phyloP scores from a whole-genome alignment of 2,329 filamentous ascomycete species.

The Fusarium burgessii region DNA sequence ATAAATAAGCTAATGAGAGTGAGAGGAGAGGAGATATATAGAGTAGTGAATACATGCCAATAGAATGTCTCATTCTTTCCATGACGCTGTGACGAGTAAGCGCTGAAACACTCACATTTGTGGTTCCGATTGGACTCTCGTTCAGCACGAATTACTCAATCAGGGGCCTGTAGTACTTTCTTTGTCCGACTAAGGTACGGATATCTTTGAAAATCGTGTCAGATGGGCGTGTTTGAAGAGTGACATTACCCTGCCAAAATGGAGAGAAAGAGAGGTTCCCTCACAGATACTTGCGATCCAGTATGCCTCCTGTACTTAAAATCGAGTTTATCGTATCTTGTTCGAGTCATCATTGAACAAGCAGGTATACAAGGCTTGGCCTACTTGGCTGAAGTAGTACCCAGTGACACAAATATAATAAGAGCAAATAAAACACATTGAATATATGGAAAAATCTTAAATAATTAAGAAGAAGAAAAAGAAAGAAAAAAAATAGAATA shows the following conservation, averaged over 20 bases:
- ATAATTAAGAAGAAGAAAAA: no score
- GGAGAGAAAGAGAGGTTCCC: background rate
- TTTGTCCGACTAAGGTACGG: background rate
- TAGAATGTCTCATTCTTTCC: background rate
- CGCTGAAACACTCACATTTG: slow-evolving; percentile 4
- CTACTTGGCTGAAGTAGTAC: background rate
- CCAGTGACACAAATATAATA: background rate
- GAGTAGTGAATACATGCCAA: background rate
- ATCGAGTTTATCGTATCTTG: background rate
- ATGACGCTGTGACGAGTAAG: background rate
- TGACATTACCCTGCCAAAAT: background rate
- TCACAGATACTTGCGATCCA: background rate
- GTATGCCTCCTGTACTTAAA: background rate
- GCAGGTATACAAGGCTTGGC: slow-evolving; percentile 7
- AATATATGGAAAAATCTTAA: no score
- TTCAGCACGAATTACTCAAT: slow-evolving; percentile 2
- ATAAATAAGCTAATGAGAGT: background rate
- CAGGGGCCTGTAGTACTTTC: slow-evolving; percentile 1
- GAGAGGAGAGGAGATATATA: background rate
- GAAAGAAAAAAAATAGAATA: no score
- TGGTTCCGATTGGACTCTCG: slow-evolving; percentile 12
- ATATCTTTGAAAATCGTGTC: background rate
- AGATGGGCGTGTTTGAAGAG: slow-evolving; percentile 1
- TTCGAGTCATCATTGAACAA: background rate
- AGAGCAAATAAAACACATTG: no score